Conservation (phyloP, 768 basidiomycete species). For the Termitomyces sp. region DNA sequence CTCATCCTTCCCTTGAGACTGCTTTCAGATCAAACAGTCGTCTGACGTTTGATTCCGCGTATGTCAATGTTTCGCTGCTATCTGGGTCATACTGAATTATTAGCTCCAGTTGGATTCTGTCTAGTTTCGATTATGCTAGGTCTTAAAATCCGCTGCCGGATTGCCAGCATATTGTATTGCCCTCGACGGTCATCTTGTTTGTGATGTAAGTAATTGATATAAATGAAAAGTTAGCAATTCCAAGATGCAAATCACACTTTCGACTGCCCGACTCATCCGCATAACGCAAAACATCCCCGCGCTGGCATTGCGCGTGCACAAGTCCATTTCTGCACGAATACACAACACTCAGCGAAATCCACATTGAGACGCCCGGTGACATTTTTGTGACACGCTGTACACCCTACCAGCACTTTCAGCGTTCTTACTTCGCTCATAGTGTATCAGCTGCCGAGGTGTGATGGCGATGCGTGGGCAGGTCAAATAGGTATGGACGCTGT, state of each 20-base stretch:
- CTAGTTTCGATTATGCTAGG: too few relatives aligned
- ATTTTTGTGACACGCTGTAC: constrained; percentile 41
- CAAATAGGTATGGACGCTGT: constrained; percentile 26
- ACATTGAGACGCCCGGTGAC: constrained; percentile 47
- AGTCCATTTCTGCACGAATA: constrained; percentile 14
- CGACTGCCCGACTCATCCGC: constrained; percentile 25
- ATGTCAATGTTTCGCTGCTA: too few relatives aligned
- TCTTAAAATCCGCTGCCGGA: too few relatives aligned
- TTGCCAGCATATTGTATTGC: too few relatives aligned
- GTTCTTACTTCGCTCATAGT: constrained; percentile 17
- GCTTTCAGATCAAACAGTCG: too few relatives aligned
- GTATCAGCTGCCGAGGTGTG: constrained; percentile 24
- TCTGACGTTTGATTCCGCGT: too few relatives aligned
- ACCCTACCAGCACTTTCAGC: constrained; percentile 22
- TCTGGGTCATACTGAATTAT: too few relatives aligned
- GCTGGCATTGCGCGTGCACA: constrained; percentile 28
- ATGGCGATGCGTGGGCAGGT: constrained; percentile 19
- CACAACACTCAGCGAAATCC: not conserved
- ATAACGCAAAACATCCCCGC: constrained; percentile 48
- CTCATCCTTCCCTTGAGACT: too few relatives aligned
- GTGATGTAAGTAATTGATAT: too few relatives aligned
- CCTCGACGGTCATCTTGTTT: too few relatives aligned
- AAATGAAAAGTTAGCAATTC: too few relatives aligned
- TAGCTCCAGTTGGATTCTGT: too few relatives aligned
- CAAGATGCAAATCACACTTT: constrained; percentile 16